Conservation (phyloP, 495 filamentous ascomycete species). For the Daldinia bambusicola region DNA sequence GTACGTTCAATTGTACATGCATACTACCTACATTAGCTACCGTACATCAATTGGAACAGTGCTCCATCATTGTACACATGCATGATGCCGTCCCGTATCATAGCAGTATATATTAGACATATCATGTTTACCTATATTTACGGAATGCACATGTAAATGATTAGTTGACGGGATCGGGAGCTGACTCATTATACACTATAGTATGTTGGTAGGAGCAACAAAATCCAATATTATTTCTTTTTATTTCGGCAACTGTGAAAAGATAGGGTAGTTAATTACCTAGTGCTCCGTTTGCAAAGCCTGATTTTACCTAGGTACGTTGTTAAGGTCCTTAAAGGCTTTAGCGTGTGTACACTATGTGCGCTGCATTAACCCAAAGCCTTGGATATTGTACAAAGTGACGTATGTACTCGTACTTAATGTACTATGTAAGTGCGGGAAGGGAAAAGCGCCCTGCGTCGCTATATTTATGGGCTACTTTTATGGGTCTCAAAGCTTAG, state of each 20-base stretch:
- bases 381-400: slow-evolving; percentile 6
- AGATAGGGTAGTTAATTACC: background rate
- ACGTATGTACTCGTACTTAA: slow-evolving; percentile 11
- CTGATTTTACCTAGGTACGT: background rate
- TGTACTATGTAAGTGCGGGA: slow-evolving; percentile 13
- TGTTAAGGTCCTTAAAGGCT: background rate
- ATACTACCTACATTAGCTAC: too few relatives aligned
- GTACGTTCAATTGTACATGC: slow-evolving; percentile 8
- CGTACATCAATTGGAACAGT: background rate
- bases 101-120: background rate
- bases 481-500: slow-evolving; percentile 18
- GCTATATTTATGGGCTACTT: slow-evolving; percentile 28
- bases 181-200: background rate
- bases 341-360: too few relatives aligned
- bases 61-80: background rate
- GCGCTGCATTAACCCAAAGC: background rate
- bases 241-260: background rate
- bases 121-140: too few relatives aligned
- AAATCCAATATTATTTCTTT: background rate
- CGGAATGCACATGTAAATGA: background rate
- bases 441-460: slow-evolving; percentile 10
- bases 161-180: background rate
- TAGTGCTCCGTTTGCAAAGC: background rate
- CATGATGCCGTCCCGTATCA: background rate
- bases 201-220: background rate